Evolutionary conservation across 306 rosid genomes (phyloP).

Genomic region (Hippophae gyantsensis): DNA sequence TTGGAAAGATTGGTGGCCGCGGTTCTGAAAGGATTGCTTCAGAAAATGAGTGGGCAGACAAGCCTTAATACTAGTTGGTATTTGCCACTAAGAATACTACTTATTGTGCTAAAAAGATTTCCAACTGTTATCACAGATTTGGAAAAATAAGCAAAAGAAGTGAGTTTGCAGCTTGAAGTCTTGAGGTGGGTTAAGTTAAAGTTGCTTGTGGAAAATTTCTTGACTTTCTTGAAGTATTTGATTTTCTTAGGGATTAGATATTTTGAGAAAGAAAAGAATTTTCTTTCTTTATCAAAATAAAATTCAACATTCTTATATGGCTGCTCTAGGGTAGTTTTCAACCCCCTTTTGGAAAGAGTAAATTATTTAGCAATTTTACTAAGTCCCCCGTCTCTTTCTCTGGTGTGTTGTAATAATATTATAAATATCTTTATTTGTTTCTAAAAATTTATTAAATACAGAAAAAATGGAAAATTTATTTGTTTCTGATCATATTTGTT

Average conservation of each 20-base stretch:
- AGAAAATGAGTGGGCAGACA: constrained; percentile 57
- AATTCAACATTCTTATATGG: constrained; percentile 36
- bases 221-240: too few species aligned
- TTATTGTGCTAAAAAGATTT: constrained; percentile 9
- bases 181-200: too few species aligned
- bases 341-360: constrained; percentile 11
- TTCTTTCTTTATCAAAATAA: constrained; percentile 24
- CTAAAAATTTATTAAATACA: too few species aligned
- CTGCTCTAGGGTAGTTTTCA: constrained; percentile 10
- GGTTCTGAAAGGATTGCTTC: constrained; percentile 59
- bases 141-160: constrained; percentile 39
- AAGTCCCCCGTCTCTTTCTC: too few species aligned
- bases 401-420: too few species aligned
- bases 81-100: not conserved
- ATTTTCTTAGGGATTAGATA: too few species aligned
- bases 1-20: constrained; percentile 62
- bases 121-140: constrained; percentile 32
- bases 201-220: too few species aligned
- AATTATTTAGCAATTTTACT: not conserved
- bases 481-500: too few species aligned
- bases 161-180: constrained; percentile 24
- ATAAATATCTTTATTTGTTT: too few species aligned
- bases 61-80: constrained; percentile 25
- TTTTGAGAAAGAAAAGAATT: constrained; percentile 1
- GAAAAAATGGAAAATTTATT: too few species aligned